Base-by-base conservation (phyloP, 2,329 filamentous ascomycete species). In the Aureobasidium sp. region DNA sequence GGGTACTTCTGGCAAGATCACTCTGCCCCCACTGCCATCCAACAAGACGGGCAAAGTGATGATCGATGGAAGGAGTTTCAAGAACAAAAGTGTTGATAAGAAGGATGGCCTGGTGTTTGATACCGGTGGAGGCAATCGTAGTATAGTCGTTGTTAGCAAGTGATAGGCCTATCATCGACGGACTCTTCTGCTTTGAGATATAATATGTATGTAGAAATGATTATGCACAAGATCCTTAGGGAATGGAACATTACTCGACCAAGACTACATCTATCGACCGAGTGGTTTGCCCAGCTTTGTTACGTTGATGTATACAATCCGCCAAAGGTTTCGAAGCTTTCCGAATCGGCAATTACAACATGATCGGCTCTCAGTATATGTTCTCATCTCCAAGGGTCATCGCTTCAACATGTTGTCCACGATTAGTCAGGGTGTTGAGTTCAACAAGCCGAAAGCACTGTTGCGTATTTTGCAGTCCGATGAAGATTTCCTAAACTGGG, bases 1-100 rank as follows among this genome's bases (percentile, higher is more conserved):
- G 7, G 71, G 70, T 0, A 75, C 73, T 27, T 64, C 17, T 14
- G 74, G 74, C 5, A 67, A 49, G 4, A 66, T 75, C 15, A 68
- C 59, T 39, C 52, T 75, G 61, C 71, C 72, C 1, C 67, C 52
- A 9, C 14, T 62, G 4, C 61, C 56, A 9, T 41, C 44, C 14
- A 49, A 41, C 7, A 52, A 62, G 44, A 59, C 41, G 3, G 63
- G 51, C 9, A 61, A 56, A 31, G 51, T 62, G 11, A 22, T 17
- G 20, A 29, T 55, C 15, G 56, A 61, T 41, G 55, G 55, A 25
- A 62, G 39, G 39, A 56, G 37, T 15, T 47, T 62, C n/a, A 49
- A 56, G 60, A 55, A 55, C 15, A 62, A 29, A 36, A 47, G 41
- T 34, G 42, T 62, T 11, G 17, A 31, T 11, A 57, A 45, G n/a